Evolutionary conservation across 768 basidiomycete genomes (phyloP).

Genomic region (Xanthoconium stramineum): DNA sequence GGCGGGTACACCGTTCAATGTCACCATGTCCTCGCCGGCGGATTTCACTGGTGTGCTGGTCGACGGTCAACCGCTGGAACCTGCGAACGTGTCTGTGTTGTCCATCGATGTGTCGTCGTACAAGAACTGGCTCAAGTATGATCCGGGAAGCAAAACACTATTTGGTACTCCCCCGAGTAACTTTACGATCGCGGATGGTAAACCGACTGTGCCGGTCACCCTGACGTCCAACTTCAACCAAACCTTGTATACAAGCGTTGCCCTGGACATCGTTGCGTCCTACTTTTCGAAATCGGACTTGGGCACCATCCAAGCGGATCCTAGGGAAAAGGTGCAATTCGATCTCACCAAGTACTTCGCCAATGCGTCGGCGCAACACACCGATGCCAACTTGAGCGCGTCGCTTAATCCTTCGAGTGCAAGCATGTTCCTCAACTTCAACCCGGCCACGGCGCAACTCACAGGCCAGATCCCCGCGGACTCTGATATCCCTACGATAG

Average conservation of each 20-base stretch:
- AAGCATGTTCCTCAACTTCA: constrained; percentile 51
- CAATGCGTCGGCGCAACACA: constrained; percentile 37
- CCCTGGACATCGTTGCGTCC: constrained; percentile 65
- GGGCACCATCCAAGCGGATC: constrained; percentile 52
- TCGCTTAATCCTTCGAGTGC: constrained; percentile 51
- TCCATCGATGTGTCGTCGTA: constrained; percentile 57
- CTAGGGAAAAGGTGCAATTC: constrained; percentile 51
- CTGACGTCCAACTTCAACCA: constrained; percentile 68
- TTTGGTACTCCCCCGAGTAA: constrained; percentile 60
- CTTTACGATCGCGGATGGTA: constrained; percentile 33
- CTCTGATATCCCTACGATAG: constrained; percentile 40
- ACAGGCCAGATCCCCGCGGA: constrained; percentile 54
- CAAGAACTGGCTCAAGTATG: constrained; percentile 59
- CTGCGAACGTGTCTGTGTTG: constrained; percentile 54
- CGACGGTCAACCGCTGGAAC: constrained; percentile 56
- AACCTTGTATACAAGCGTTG: constrained; percentile 57
- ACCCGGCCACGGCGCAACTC: constrained; percentile 43
- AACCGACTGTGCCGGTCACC: constrained; percentile 51
- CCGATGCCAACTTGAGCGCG: constrained; percentile 52
- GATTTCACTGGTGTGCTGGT: constrained; percentile 65
- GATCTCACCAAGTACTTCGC: constrained; percentile 55
- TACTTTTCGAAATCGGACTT: constrained; percentile 62
- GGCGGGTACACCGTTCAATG: constrained; percentile 46
- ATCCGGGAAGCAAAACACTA: constrained; percentile 51
- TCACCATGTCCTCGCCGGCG: constrained; percentile 48